Percentiles rank a stretch among this genome's conserved stretches.
Conservation (phyloP, 176 grass and related monocot genomes). For the Carex scoparia region DNA sequence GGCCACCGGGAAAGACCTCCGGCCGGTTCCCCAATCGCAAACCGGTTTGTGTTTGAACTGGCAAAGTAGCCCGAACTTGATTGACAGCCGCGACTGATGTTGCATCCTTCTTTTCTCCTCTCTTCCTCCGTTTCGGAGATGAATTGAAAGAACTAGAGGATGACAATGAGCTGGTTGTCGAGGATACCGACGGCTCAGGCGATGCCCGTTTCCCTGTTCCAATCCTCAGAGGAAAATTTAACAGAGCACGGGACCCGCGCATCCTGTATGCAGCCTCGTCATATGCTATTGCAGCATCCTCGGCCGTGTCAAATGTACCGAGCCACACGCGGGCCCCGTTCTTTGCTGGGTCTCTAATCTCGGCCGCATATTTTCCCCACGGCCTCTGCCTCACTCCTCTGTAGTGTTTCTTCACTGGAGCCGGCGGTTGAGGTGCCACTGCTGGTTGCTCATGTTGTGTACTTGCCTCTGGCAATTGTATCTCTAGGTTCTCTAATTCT, state of each 20-base stretch:
- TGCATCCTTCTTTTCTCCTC: constrained; percentile 53
- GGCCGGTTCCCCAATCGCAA: constrained; percentile 30
- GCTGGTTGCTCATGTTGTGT: neutral
- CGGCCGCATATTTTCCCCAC: constrained; percentile 97
- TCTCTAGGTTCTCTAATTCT: neutral
- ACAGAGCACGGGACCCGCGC: constrained; percentile 94
- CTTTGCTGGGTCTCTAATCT: constrained; percentile 92
- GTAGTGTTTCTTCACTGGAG: constrained; percentile 52
- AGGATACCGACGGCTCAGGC: constrained; percentile 28
- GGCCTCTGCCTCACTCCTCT: constrained; percentile 83
- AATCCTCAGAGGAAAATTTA: constrained; percentile 92
- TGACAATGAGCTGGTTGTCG: constrained; percentile 19
- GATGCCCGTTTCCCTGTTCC: constrained; percentile 57
- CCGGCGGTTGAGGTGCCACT: neutral
- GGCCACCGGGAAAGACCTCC: constrained; percentile 31
- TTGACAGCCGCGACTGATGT: constrained; percentile 30
- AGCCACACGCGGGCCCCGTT: constrained; percentile 97
- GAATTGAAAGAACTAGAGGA: constrained; percentile 26
- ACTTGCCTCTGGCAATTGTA: neutral
- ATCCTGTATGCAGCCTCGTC: constrained; percentile 91
- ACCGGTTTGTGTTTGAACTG: constrained; percentile 20
- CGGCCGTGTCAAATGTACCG: constrained; percentile 81
- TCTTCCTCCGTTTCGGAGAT: constrained; percentile 52
- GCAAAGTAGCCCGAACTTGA: constrained; percentile 4
- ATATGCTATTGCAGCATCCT: constrained; percentile 86